Conservation (phyloP, 2,329 filamentous ascomycete species). For the Drechslerella dactyloides region DNA sequence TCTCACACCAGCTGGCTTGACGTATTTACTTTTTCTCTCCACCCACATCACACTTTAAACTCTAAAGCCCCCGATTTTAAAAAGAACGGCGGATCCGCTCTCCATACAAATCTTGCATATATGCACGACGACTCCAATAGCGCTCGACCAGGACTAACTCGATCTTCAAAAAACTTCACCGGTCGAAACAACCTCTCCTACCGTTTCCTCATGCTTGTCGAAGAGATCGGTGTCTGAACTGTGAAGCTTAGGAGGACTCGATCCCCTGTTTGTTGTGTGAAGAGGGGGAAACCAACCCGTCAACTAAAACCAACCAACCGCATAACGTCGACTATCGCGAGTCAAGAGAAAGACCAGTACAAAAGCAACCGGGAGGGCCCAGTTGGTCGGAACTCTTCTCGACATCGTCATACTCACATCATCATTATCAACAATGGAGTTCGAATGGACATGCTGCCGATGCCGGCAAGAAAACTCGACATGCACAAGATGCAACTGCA, state of each 20-base stretch:
- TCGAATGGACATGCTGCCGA: constrained; percentile 51
- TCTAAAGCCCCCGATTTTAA: constrained; percentile 49
- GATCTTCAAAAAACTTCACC: constrained; percentile 36
- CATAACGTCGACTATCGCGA: background rate
- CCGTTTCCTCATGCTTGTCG: constrained; percentile 21
- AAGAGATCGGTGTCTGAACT: constrained; percentile 10
- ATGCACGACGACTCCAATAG: constrained; percentile 31
- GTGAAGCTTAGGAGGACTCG: constrained; percentile 3
- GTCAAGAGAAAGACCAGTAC: background rate
- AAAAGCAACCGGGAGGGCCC: constrained; percentile 33
- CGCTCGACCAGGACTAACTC: constrained; percentile 20
- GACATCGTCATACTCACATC: background rate
- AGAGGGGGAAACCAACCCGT: background rate
- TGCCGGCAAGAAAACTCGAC: constrained; percentile 47
- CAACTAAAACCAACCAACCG: background rate
- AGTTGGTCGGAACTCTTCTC: constrained; percentile 41
- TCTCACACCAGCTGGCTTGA: constrained; percentile 25
- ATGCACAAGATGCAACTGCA: constrained; percentile 48
- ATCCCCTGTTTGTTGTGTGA: background rate
- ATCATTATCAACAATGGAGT: constrained; percentile 36
- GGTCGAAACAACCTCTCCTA: constrained; percentile 27
- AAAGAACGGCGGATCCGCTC: constrained; percentile 49
- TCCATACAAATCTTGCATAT: constrained; percentile 39
- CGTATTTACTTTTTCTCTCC: constrained; percentile 24
- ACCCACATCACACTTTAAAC: constrained; percentile 31